Evolutionary conservation across 305 asterid genomes (phyloP).

Genomic region (Ilex paraguariensis): DNA sequence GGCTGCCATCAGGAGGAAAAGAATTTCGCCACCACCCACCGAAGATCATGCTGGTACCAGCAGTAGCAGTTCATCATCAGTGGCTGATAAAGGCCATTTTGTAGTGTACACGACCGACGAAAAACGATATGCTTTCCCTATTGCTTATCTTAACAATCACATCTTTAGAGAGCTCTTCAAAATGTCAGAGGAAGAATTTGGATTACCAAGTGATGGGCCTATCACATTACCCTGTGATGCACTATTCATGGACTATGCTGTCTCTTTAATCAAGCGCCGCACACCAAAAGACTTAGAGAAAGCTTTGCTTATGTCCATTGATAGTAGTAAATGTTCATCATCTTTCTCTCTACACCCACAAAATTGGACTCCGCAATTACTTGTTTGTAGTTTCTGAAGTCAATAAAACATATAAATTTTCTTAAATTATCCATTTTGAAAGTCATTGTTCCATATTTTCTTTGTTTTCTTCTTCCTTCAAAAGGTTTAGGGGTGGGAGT

Average conservation of each 20-base stretch:
- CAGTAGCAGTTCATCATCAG: not conserved
- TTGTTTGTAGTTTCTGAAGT: too few relatives aligned
- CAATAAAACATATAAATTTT: too few relatives aligned
- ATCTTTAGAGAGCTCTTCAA: slow-evolving; percentile 26
- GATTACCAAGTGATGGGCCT: slow-evolving; percentile 27
- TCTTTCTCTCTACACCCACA: not conserved
- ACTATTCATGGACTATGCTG: too few relatives aligned
- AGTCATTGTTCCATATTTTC: too few relatives aligned
- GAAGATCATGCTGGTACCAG: not conserved
- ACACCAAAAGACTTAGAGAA: slow-evolving; percentile 15
- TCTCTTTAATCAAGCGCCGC: too few relatives aligned
- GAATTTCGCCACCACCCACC: not conserved
- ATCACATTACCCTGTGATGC: slow-evolving; percentile 31
- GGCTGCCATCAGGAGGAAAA: not conserved
- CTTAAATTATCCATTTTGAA: too few relatives aligned
- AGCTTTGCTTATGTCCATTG: slow-evolving; percentile 15
- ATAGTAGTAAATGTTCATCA: slow-evolving; percentile 1
- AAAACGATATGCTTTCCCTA: slow-evolving; percentile 22
- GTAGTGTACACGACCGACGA: slow-evolving; percentile 26
- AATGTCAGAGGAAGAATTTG: slow-evolving; percentile 39
- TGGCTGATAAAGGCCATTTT: slow-evolving; percentile 32
- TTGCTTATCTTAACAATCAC: slow-evolving; percentile 20
- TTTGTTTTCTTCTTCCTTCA: too few relatives aligned
- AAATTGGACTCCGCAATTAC: too few relatives aligned
- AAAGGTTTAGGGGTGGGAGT: too few relatives aligned